Base-by-base conservation (phyloP, 2,329 filamentous ascomycete genomes). In the Aspergillus fumigatiaffinis region DNA sequence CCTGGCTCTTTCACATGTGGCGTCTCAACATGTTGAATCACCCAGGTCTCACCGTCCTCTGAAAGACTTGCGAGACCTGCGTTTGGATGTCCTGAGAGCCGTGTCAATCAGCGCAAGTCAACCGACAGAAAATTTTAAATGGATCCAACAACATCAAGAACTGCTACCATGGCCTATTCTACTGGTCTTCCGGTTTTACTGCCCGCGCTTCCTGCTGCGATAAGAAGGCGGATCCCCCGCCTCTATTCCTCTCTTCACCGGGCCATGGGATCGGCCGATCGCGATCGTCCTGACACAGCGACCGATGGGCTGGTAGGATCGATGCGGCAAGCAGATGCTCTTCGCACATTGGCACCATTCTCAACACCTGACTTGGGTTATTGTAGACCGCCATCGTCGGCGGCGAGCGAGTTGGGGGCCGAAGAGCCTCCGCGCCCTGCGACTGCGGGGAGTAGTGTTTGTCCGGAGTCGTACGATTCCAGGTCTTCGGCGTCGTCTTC, bases 191-290 rank as follows among this genome's bases (percentile, higher is more conserved):
- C 63, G 1, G 42, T 54, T 10, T 47, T 67, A 26, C 55, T 64
- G 12, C 60, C 65, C 23, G 51, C 49, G 5, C 65, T 72, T 17
- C 67, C 68, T 29, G 67, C 65, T 21, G 66, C 66, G 2, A 63
- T 72, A 42, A 65, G 68, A 51, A 66, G 66, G 46, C 69, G 65
- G 17, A 59, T 72, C 9, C 61, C 66, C 21, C 61, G 63, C 38
- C 52, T 70, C 4, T 66, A 66, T 53, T 58, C 57, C 12, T 63
- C 61, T 47, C 58, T 60, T 49, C 44, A 51, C n/a, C 60, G 32
- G 12, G 21, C 50, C 14, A n/a, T 38, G 10, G 48, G 32, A 44
- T 50, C 42, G 21, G 28, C 52, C 23, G 35, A 29, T 38, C 41
- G 46, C 28, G 35, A 29, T 38, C 35, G 46, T 14, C 25, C 54